Base-by-base conservation (phyloP, 768 basidiomycete genomes). In the Fistulinella prunicolor region DNA sequence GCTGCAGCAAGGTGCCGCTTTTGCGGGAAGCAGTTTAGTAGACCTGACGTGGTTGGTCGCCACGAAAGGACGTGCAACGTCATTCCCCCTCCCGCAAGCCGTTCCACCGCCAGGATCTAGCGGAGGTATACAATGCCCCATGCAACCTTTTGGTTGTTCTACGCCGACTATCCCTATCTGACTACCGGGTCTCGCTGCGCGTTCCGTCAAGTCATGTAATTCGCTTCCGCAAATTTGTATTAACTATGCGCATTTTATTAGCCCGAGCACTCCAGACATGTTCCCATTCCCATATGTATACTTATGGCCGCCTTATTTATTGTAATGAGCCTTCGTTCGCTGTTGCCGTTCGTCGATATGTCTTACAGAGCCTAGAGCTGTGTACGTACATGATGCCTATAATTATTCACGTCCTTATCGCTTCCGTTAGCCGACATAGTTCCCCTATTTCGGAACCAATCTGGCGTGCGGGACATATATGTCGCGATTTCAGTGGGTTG, bases 1-100 rank as follows among this genome's bases (percentile, higher is more conserved):
- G 64, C 56, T 10, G 50, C 55, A 6, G 61, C 63, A 17, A 51
- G 1, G 8, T 64, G 63, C 19, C 61, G 56, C 24, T 53, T 42
- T 37, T 64, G 63, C 28, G 35, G 42, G 6, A 64, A 42, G 45
- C 56, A 41, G 10, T 61, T 64, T 34, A 55, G 63, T 35, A 56
- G 63, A 1, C 63, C 64, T 0, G 63, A 64, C 9, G 63, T 64
- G 13, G 63, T 65, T 1, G 38, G 45, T 12, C 58, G 63, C 3
- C 63, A 64, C 44, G 63, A 64, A 22, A 58, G 46, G 23, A 56
- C 61, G 3, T 64, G 63, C 7, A 23, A 9, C n/a, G 53, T 30
- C 7, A 12, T 29, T 17, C 8, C 32, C 20, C 36, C 39, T 0
- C 36, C 19, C 26, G 36, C 49, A 35, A 47, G 24, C 16, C 13